Conservation (phyloP, 352 stramenopile genomes). For the Globisporangium solare region DNA sequence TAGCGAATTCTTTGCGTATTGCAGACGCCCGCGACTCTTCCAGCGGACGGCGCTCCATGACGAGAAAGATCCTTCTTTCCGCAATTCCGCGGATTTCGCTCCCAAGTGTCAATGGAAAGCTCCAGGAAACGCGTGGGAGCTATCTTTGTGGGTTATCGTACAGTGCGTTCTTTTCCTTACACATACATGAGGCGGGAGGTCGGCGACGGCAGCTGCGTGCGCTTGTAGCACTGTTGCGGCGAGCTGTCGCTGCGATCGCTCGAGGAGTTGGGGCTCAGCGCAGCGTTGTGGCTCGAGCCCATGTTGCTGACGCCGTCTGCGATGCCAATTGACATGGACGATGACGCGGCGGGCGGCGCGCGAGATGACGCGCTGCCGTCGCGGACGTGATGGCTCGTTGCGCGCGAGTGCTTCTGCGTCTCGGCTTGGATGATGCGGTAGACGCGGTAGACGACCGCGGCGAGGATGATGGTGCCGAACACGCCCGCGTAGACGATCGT, state of each 20-base stretch:
- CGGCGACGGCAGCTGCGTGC: conserved; percentile 39
- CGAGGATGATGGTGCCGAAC: conserved; percentile 40
- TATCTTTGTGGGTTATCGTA: too few species aligned
- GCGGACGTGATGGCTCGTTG: background rate
- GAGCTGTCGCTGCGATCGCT: conserved; percentile 15
- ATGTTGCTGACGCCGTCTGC: background rate
- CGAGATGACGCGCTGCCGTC: conserved; percentile 6
- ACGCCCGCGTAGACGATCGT: conserved; percentile 51
- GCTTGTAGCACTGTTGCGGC: conserved; percentile 51
- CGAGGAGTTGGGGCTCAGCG: conserved; percentile 24
- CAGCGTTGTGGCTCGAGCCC: conserved; percentile 3
- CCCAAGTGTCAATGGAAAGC: too few species aligned
- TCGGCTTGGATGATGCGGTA: conserved; percentile 47
- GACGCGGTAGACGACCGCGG: conserved; percentile 44
- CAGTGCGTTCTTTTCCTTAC: conserved; percentile 10
- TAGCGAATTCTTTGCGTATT: too few species aligned
- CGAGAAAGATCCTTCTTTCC: too few species aligned
- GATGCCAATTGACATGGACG: conserved; percentile 6
- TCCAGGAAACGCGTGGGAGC: too few species aligned
- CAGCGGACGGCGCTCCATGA: too few species aligned
- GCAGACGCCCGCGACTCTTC: too few species aligned
- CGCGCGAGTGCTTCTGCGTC: conserved; percentile 23
- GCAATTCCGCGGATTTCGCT: too few species aligned
- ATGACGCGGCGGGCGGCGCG: conserved; percentile 1
- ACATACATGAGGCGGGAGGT: conserved; percentile 28